These are phyloP conservation scores for Perkinsela sp. DNA, from an alignment of 208 protist species.

Conservation along the genomic window DNA sequence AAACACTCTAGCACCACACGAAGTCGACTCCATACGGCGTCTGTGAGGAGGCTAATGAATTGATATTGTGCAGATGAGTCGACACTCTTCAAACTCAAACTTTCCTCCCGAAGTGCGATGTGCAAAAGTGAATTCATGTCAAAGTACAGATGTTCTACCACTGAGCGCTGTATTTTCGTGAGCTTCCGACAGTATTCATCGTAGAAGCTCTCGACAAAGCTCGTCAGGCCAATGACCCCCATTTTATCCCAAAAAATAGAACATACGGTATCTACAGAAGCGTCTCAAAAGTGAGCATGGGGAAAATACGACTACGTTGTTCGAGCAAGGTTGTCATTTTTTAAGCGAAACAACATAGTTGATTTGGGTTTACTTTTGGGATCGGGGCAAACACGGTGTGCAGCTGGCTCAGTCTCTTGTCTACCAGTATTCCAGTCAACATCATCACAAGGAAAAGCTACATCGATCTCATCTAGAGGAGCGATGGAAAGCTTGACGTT, in stretches of 20 bases:
- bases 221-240: background rate
- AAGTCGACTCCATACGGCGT: background rate
- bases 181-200: background rate
- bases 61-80: background rate
- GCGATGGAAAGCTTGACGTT: too few species aligned
- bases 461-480: too few species aligned
- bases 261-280: too few species aligned
- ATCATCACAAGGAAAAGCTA: too few species aligned
- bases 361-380: too few species aligned
- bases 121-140: background rate
- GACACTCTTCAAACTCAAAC: background rate
- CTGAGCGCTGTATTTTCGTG: background rate
- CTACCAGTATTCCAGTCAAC: too few species aligned
- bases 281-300: too few species aligned
- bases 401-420: too few species aligned
- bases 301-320: too few species aligned
- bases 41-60: background rate
- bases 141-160: background rate
- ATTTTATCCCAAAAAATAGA: background rate
- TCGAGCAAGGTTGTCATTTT: too few species aligned
- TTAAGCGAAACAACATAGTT: too few species aligned
- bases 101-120: background rate
- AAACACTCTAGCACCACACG: background rate
- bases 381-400: too few species aligned
- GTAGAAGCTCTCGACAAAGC: background rate